These are phyloP conservation scores for Solanum piurae DNA, from an alignment of 257 asterid genomes.

Conservation along the genomic window DNA sequence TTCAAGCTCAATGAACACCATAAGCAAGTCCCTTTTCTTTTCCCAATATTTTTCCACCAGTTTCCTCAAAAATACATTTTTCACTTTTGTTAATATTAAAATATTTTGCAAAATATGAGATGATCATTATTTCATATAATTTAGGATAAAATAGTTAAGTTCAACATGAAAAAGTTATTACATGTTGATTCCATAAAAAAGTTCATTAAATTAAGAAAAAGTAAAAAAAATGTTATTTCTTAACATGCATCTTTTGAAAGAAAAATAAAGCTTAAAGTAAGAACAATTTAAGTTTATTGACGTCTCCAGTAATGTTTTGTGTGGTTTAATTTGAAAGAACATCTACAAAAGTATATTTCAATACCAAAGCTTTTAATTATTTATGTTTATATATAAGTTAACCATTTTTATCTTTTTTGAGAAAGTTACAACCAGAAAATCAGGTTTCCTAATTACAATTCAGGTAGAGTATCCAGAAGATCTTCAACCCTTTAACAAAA, in stretches of 20 bases:
- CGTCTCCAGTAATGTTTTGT: background rate
- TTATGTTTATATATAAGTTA: background rate
- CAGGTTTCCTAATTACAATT: background rate
- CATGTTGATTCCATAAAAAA: background rate
- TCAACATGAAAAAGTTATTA: background rate
- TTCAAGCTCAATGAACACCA: background rate
- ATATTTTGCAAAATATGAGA: background rate
- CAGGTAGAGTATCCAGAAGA: background rate
- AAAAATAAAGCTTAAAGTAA: background rate
- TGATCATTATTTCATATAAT: background rate
- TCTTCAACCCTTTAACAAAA: background rate
- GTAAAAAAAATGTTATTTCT: background rate
- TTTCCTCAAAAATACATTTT: background rate
- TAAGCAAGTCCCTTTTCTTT: background rate
- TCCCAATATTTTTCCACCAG: background rate
- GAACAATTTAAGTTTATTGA: background rate
- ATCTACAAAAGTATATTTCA: background rate
- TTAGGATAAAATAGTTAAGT: background rate
- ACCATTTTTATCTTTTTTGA: background rate
- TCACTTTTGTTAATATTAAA: background rate
- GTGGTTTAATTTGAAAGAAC: background rate
- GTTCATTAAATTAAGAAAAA: background rate
- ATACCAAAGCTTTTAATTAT: background rate
- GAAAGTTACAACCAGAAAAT: background rate
- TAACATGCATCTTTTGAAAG: background rate